Conservation (phyloP, 345 rosid species). For the Geranium brycei region DNA sequence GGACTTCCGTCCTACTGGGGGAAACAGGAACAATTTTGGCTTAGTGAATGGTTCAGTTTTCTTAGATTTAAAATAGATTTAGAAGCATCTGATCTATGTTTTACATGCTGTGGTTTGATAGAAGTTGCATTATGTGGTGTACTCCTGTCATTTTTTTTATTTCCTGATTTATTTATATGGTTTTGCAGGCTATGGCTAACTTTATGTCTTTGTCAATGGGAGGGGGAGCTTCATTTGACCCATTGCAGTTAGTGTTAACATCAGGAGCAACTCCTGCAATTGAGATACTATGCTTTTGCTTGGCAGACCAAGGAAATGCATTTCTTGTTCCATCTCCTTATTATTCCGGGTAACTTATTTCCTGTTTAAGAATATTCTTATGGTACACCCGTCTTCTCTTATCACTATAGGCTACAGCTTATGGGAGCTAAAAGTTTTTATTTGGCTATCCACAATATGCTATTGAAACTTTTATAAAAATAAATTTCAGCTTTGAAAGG, state of each 20-base stretch:
- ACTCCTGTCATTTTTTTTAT: constrained; percentile 3
- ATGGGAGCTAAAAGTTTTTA: no score
- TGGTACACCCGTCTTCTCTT: not conserved
- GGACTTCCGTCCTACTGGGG: not conserved
- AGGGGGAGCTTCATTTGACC: constrained; percentile 42
- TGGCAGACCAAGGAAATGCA: constrained; percentile 87
- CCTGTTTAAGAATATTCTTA: not conserved
- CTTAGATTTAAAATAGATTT: not conserved
- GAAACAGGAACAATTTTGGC: not conserved
- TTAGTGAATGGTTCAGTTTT: not conserved
- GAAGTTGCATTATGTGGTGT: not conserved
- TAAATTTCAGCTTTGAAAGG: constrained; percentile 69
- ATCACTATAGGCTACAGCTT: not conserved
- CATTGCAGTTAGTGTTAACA: constrained; percentile 53
- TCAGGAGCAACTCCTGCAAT: constrained; percentile 83
- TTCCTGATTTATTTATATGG: constrained; percentile 1
- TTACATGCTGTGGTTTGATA: not conserved
- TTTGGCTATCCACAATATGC: not conserved
- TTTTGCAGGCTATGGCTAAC: constrained; percentile 64
- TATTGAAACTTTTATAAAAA: constrained; percentile 1
- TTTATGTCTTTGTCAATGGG: constrained; percentile 65
- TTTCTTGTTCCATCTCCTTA: constrained; percentile 76
- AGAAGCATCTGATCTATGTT: not conserved
- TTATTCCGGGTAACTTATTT: constrained; percentile 66
- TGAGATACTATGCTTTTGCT: constrained; percentile 75